These are phyloP conservation scores for Paspalum notatum DNA, from an alignment of 176 grass and related monocot species.

Conservation along the genomic window DNA sequence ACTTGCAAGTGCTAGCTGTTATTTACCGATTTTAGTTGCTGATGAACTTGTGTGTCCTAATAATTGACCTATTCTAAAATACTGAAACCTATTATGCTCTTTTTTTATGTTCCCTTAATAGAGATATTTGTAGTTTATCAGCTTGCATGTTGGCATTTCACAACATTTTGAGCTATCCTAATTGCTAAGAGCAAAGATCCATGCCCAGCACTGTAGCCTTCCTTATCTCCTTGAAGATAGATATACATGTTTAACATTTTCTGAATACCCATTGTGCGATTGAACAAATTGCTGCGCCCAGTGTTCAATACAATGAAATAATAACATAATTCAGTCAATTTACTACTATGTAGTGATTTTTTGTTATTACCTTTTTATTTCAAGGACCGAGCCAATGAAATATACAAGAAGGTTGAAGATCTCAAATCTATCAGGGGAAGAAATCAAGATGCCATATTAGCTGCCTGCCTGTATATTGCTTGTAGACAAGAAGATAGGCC, in stretches of 20 bases:
- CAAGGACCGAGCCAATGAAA: constrained; percentile 91
- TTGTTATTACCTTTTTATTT: constrained; percentile 16
- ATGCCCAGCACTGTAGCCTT: background rate
- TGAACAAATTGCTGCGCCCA: background rate
- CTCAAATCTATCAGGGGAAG: constrained; percentile 80
- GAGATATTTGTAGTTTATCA: background rate
- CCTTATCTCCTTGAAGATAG: constrained; percentile 13
- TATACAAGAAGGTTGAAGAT: constrained; percentile 95
- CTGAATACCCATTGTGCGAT: constrained; percentile 5
- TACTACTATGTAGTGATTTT: constrained; percentile 26
- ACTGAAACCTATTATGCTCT: background rate
- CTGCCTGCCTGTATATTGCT: constrained; percentile 90
- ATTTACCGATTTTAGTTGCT: background rate
- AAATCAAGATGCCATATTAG: constrained; percentile 92
- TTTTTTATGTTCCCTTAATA: background rate
- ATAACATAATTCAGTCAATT: background rate
- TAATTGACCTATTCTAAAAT: background rate
- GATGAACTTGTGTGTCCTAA: background rate
- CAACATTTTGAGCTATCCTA: constrained; percentile 4
- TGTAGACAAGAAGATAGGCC: constrained; percentile 86
- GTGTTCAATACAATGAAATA: background rate
- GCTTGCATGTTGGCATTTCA: background rate
- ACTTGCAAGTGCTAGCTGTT: background rate
- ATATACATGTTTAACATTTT: background rate
- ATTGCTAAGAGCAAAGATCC: background rate